phyloP scores from a whole-genome alignment of 2,329 filamentous ascomycete genomes.

The Thielaviopsis ethacetica region DNA sequence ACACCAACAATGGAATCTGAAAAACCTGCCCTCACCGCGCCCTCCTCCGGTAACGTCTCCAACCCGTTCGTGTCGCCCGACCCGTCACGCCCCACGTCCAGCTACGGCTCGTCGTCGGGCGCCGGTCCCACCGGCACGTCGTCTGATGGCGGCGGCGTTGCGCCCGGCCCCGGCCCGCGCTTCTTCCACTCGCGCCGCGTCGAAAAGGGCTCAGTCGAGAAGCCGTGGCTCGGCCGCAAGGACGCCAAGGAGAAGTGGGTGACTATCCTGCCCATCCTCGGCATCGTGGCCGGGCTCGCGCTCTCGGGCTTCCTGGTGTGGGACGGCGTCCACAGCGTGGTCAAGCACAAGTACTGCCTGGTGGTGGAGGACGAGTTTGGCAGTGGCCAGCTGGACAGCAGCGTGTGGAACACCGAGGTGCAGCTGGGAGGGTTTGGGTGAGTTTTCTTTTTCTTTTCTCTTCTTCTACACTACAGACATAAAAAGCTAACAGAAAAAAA shows the following conservation, averaged over 20 bases:
- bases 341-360: slow-evolving; percentile 57
- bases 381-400: slow-evolving; percentile 33
- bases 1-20: slow-evolving; percentile 16
- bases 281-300: slow-evolving; percentile 50
- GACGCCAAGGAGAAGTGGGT: slow-evolving; percentile 77
- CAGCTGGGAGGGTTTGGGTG: slow-evolving; percentile 64
- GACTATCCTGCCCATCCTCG: slow-evolving; percentile 60
- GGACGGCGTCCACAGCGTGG: slow-evolving; percentile 55
- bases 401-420: slow-evolving; percentile 59
- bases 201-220: slow-evolving; percentile 54
- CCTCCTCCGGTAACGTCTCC: slow-evolving; percentile 10
- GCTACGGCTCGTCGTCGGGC: slow-evolving; percentile 27
- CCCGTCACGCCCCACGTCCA: slow-evolving; percentile 30
- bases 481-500: too few species aligned
- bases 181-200: slow-evolving; percentile 64
- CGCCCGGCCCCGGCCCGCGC: slow-evolving; percentile 25
- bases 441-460: slow-evolving; percentile 19
- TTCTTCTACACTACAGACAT: too few species aligned
- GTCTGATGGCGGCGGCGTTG: too few species aligned
- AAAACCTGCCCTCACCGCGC: slow-evolving; percentile 12
- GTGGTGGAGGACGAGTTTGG: slow-evolving; percentile 52
- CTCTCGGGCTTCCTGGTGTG: slow-evolving; percentile 58
- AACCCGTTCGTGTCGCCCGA: slow-evolving; percentile 32
- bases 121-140: slow-evolving; percentile 16
- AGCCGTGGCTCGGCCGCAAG: slow-evolving; percentile 59